These are phyloP conservation scores for Nicotiana obtusifolia DNA, from an alignment of 257 asterid genomes.

Conservation along the genomic window DNA sequence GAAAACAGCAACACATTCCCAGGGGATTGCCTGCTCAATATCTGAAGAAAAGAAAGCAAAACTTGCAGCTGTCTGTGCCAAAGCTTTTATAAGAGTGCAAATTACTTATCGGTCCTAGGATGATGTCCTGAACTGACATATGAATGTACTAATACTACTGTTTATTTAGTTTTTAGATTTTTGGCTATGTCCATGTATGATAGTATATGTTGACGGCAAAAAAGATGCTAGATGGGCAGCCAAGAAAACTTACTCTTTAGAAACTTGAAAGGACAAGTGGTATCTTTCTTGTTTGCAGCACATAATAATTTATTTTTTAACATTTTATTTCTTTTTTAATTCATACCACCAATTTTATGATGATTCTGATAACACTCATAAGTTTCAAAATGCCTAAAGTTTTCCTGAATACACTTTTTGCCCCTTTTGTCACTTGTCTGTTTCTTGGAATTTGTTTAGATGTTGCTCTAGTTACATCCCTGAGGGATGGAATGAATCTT, in stretches of 20 bases:
- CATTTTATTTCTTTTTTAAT: neutral
- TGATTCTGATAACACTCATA: neutral
- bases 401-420: neutral
- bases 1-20: neutral
- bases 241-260: neutral
- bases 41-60: neutral
- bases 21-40: neutral
- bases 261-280: neutral
- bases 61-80: too few species aligned
- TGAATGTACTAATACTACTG: too few species aligned
- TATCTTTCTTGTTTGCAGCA: neutral
- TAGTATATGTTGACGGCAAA: conserved; percentile 1
- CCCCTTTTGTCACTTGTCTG: neutral
- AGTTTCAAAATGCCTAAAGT: neutral
- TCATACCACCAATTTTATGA: neutral
- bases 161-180: too few species aligned
- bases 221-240: neutral
- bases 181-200: neutral
- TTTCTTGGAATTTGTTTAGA: conserved; percentile 27
- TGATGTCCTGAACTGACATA: too few species aligned
- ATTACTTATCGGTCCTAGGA: too few species aligned
- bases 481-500: conserved; percentile 95
- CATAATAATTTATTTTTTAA: neutral
- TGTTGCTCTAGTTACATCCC: conserved; percentile 85
- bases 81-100: too few species aligned